Evolutionary conservation across 23 red algal species (phyloP).

Genomic region (Cyanidium caldarium): DNA sequence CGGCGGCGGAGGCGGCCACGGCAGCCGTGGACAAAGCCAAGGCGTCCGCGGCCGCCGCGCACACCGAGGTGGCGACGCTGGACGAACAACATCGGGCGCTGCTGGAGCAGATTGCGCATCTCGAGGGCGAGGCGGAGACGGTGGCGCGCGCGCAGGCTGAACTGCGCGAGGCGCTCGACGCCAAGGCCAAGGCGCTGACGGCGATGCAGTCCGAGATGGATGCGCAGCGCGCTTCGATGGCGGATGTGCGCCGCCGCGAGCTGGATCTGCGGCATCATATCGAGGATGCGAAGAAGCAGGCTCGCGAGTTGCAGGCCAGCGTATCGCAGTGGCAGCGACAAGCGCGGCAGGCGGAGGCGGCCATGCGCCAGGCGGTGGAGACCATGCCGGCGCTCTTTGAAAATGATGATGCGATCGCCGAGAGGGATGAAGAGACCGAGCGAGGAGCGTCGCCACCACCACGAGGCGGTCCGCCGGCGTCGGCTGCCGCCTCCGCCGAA

Average conservation of each 20-base stretch:
- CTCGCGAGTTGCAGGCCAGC: slow-evolving; percentile 9
- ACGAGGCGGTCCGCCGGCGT: not conserved
- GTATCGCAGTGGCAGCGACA: slow-evolving; percentile 18
- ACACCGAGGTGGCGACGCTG: not conserved
- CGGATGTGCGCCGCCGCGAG: slow-evolving; percentile 28
- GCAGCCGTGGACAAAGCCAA: slow-evolving; percentile 3
- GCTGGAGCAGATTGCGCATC: not conserved
- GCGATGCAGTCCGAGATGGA: slow-evolving; percentile 27
- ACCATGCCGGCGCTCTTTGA: slow-evolving; percentile 5
- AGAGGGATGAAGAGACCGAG: not conserved
- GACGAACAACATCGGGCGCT: not conserved
- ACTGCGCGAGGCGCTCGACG: slow-evolving; percentile 14
- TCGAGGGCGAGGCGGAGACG: not conserved
- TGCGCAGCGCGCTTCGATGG: slow-evolving; percentile 18
- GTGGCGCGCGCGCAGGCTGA: slow-evolving; percentile 1
- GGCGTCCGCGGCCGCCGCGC: slow-evolving; percentile 7
- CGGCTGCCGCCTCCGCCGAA: slow-evolving; percentile 16
- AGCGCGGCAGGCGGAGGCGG: slow-evolving; percentile 7
- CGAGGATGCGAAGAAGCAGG: slow-evolving; percentile 17
- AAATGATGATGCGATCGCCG: slow-evolving; percentile 8
- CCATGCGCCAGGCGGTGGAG: slow-evolving; percentile 12
- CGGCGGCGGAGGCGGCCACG: slow-evolving; percentile 8
- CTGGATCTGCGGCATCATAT: slow-evolving; percentile 22
- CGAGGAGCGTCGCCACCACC: not conserved
- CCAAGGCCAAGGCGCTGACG: slow-evolving; percentile 16